These are phyloP conservation scores for Scytalidium lignicola DNA, from an alignment of 2,329 filamentous ascomycete genomes.

Conservation along the genomic window DNA sequence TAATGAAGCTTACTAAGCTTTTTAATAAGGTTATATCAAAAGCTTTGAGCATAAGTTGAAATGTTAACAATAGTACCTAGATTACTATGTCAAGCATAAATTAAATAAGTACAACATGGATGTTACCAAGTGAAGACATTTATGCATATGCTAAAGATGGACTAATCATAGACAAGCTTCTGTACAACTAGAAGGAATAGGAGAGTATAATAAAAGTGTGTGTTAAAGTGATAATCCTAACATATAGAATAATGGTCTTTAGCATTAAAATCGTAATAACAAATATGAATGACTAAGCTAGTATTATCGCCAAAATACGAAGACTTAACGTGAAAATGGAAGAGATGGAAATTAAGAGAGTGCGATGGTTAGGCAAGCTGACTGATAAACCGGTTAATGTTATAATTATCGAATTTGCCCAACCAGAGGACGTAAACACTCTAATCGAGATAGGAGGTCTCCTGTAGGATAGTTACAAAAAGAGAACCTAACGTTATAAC, in stretches of 20 bases:
- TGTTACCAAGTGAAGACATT: background rate
- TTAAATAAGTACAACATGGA: background rate
- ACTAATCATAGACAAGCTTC: background rate
- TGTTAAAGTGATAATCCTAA: background rate
- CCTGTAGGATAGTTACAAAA: background rate
- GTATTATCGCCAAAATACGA: background rate
- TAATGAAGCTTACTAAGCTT: background rate
- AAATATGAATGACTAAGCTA: background rate
- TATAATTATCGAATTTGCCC: background rate
- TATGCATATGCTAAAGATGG: background rate
- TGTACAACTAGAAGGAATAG: background rate
- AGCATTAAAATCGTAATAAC: background rate
- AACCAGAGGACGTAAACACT: background rate
- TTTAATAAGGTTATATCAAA: background rate
- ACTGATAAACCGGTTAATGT: background rate
- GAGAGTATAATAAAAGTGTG: background rate
- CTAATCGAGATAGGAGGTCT: background rate
- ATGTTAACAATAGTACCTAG: background rate
- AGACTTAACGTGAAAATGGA: background rate
- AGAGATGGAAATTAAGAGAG: background rate
- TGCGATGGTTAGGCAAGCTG: background rate
- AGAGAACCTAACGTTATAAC: background rate
- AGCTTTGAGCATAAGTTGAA: background rate
- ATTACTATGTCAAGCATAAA: background rate
- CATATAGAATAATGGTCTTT: background rate